A percentile compares a stretch with the other conserved stretches of the same genome.
These are phyloP conservation scores for Tephrocybe rancida DNA, from an alignment of 768 basidiomycete species.

Conservation along the genomic window DNA sequence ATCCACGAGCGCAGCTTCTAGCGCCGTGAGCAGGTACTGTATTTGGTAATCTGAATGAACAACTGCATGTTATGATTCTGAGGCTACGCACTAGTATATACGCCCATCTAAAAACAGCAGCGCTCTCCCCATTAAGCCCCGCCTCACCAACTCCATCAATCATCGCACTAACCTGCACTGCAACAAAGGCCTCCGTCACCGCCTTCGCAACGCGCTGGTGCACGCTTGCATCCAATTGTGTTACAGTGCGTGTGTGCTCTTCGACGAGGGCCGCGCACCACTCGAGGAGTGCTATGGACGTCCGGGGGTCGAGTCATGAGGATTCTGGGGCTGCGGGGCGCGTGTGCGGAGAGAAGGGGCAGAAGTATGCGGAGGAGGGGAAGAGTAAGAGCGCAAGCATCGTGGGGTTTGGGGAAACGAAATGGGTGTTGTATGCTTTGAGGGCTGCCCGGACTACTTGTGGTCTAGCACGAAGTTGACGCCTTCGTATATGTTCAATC, in stretches of 20 bases:
- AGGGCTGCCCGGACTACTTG: conserved; percentile 75
- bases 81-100: too few relatives aligned
- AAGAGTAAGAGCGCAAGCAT: conserved; percentile 32
- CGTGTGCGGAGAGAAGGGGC: conserved; percentile 41
- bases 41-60: too few relatives aligned
- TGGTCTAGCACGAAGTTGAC: conserved; percentile 79
- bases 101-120: too few relatives aligned
- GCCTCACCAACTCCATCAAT: conserved; percentile 31
- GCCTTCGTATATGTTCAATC: conserved; percentile 60
- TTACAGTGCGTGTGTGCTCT: conserved; percentile 37
- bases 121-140: too few relatives aligned
- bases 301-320: conserved; percentile 39
- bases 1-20: not conserved
- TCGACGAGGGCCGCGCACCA: conserved; percentile 65
- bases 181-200: conserved; percentile 72
- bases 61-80: too few relatives aligned
- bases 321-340: conserved; percentile 17
- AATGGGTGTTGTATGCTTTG: conserved; percentile 51
- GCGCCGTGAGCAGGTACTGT: not conserved
- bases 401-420: conserved; percentile 25
- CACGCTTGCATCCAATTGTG: conserved; percentile 53
- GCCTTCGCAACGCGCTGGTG: conserved; percentile 62
- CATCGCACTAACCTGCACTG: conserved; percentile 51
- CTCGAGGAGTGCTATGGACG: conserved; percentile 54
- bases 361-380: conserved; percentile 57